Percentiles rank a stretch among this genome's conserved stretches.
phyloP scores from a whole-genome alignment of 441 rosid species.

The Populus trichocarpa region DNA sequence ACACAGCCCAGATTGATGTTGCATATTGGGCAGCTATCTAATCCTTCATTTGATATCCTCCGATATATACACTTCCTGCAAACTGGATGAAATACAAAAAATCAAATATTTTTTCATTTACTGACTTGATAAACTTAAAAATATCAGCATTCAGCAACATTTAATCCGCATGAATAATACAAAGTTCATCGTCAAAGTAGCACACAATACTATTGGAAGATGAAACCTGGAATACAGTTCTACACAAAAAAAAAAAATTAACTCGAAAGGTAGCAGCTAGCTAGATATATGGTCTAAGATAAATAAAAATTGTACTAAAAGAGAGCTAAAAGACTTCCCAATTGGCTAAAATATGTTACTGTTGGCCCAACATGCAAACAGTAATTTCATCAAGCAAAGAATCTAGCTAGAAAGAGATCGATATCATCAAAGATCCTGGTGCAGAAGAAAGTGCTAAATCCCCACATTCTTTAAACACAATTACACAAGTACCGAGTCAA shows the following conservation, averaged over 20 bases:
- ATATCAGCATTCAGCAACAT: neutral
- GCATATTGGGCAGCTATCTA: conserved; percentile 76
- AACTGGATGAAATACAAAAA: conserved; percentile 39
- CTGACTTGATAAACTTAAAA: neutral
- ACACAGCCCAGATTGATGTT: conserved; percentile 64
- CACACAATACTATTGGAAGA: neutral
- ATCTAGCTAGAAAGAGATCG: neutral
- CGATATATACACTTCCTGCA: conserved; percentile 85
- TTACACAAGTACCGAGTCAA: conserved; percentile 23
- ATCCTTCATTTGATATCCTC: conserved; percentile 72
- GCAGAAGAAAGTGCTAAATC: conserved; percentile 4
- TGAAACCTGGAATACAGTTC: neutral
- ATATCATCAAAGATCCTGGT: neutral
- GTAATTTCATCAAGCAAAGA: conserved; percentile 5
- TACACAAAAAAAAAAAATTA: neutral
- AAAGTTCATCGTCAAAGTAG: neutral
- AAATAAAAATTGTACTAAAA: neutral
- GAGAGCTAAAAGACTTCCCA: neutral
- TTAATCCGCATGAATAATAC: neutral
- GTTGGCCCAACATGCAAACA: neutral
- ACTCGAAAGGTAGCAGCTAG: neutral
- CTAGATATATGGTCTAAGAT: neutral
- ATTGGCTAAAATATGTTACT: neutral
- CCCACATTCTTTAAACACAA: conserved; percentile 7
- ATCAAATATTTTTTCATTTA: neutral